These are phyloP conservation scores for Hypoxylon crocopeplum DNA, from an alignment of 495 filamentous ascomycete genomes.

Conservation along the genomic window DNA sequence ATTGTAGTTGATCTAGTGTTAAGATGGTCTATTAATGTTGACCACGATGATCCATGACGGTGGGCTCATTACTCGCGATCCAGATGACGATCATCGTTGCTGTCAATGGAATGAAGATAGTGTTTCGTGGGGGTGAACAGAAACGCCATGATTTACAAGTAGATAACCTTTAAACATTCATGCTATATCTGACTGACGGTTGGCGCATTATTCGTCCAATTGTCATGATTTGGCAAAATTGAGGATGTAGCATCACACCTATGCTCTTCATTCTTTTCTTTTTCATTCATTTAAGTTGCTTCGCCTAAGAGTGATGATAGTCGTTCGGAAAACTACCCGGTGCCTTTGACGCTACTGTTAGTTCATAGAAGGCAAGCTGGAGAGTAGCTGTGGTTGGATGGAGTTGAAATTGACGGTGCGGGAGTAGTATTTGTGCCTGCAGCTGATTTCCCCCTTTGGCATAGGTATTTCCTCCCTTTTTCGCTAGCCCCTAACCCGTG, in stretches of 20 bases:
- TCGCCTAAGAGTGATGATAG: too few species aligned
- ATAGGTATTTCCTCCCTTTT: not conserved
- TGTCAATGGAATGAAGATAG: conserved; percentile 18
- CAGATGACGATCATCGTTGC: conserved; percentile 34
- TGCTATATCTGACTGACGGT: not conserved
- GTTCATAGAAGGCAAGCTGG: conserved; percentile 13
- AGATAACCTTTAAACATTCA: not conserved
- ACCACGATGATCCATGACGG: conserved; percentile 14
- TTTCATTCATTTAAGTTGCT: too few species aligned
- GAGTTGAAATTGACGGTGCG: conserved; percentile 24
- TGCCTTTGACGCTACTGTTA: conserved; percentile 1
- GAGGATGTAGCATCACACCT: too few species aligned
- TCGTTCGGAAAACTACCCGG: conserved; percentile 11
- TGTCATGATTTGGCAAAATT: too few species aligned
- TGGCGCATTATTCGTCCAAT: not conserved
- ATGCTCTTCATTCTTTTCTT: too few species aligned
- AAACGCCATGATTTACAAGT: not conserved
- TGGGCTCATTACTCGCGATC: conserved; percentile 14
- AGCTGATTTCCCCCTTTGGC: conserved; percentile 24
- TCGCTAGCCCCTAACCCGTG: not conserved
- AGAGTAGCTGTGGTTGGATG: conserved; percentile 23
- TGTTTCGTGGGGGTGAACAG: conserved; percentile 9
- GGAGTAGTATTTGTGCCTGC: conserved; percentile 25
- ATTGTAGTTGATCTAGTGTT: not conserved
- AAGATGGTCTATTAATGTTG: not conserved